These are phyloP conservation scores for Taiozyma sp. DNA, from an alignment of 1,139 yeast species.

Conservation along the genomic window DNA sequence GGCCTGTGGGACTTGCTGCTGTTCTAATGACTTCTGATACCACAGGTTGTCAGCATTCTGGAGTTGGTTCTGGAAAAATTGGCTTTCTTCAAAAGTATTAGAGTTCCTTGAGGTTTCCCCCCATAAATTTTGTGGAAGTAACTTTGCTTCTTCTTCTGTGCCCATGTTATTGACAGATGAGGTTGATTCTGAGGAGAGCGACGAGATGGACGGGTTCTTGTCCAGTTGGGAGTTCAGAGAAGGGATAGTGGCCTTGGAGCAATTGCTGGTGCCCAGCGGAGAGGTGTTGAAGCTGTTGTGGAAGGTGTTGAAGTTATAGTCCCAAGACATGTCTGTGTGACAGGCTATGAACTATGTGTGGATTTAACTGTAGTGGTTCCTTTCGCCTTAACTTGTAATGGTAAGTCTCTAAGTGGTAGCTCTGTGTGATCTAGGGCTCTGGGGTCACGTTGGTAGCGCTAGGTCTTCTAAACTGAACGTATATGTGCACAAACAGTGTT, in stretches of 20 bases:
- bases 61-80: constrained; percentile 2
- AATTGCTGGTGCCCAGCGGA: neutral
- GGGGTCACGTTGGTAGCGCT: neutral
- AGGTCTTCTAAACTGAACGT: neutral
- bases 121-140: constrained; percentile 5
- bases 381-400: neutral
- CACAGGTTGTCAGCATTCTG: neutral
- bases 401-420: neutral
- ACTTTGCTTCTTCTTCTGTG: constrained; percentile 1
- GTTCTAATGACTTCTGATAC: neutral
- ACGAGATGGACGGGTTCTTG: constrained; percentile 2
- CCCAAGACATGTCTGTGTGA: constrained; percentile 3
- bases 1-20: neutral
- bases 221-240: neutral
- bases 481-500: neutral
- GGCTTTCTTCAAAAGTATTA: constrained; percentile 3
- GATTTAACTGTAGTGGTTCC: neutral
- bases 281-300: neutral
- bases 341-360: neutral
- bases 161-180: constrained; percentile 1
- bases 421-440: neutral
- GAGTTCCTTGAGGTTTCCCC: constrained; percentile 2
- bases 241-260: neutral
- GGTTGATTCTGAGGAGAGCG: constrained; percentile 1
- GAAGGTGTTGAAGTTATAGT: constrained; percentile 3